These are phyloP conservation scores for Quercus alba DNA, from an alignment of 306 rosid genomes.

Conservation along the genomic window DNA sequence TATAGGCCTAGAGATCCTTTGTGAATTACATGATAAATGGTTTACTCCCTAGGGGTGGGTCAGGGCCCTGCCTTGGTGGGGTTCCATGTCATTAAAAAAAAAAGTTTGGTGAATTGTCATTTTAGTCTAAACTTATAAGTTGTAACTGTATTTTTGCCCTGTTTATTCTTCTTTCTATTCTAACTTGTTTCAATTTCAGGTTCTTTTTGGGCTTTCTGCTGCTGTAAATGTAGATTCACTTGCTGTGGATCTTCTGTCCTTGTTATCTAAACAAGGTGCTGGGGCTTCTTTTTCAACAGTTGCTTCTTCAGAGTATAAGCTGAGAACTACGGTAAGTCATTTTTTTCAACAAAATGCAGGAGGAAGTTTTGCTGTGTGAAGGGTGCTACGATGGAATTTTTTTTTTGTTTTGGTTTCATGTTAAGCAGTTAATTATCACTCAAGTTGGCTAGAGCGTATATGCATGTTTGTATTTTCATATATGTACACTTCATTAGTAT, in stretches of 20 bases:
- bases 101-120: no score
- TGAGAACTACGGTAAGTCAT: constrained; percentile 58
- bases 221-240: constrained; percentile 59
- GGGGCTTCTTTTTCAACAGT: constrained; percentile 45
- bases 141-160: no score
- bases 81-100: no score
- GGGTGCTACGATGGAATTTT: neutral
- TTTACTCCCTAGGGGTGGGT: no score
- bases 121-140: no score
- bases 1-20: no score
- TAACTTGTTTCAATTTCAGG: constrained; percentile 40
- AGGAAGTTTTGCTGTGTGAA: neutral
- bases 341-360: neutral
- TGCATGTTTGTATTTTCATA: neutral
- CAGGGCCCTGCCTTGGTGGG: no score
- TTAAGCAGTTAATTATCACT: no score
- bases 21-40: no score
- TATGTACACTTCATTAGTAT: no score
- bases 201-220: constrained; percentile 76
- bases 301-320: constrained; percentile 75
- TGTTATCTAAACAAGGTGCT: constrained; percentile 43
- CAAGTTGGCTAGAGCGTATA: neutral
- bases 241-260: constrained; percentile 56
- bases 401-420: neutral
- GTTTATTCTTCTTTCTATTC: neutral